Conservation (phyloP, 805 yeast genomes). For the Suhomyces prunicola region DNA sequence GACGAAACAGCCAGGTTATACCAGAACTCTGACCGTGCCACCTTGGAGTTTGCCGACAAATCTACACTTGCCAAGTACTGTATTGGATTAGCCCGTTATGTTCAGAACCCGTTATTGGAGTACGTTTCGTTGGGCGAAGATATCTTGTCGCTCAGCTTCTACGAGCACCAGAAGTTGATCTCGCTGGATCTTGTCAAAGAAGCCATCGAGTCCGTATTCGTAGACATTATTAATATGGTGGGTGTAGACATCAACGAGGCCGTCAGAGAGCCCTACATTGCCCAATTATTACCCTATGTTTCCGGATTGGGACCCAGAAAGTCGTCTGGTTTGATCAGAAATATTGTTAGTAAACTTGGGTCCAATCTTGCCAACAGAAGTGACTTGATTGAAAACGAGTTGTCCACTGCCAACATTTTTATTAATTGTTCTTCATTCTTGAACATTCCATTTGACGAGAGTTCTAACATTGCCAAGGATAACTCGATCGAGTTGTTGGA, state of each 20-base stretch:
- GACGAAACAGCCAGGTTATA: conserved; percentile 91
- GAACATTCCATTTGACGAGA: conserved; percentile 67
- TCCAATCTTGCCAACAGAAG: conserved; percentile 64
- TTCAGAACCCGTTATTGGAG: conserved; percentile 90
- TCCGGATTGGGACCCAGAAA: conserved; percentile 96
- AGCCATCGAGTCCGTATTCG: conserved; percentile 77
- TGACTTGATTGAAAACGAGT: conserved; percentile 77
- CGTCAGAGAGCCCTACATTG: conserved; percentile 67
- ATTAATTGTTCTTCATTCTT: conserved; percentile 91
- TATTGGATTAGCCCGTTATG: conserved; percentile 85
- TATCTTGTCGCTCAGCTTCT: conserved; percentile 62
- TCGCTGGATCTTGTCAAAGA: conserved; percentile 59
- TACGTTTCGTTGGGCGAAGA: conserved; percentile 80
- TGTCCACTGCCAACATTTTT: conserved; percentile 77
- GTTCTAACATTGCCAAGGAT: conserved; percentile 47
- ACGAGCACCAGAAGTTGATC: conserved; percentile 69
- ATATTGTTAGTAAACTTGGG: conserved; percentile 63
- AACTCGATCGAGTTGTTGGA: conserved; percentile 79
- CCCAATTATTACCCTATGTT: conserved; percentile 70
- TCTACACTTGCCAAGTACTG: conserved; percentile 79
- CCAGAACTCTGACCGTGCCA: conserved; percentile 75
- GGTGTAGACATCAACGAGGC: conserved; percentile 95
- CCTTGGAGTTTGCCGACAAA: conserved; percentile 77
- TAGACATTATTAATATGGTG: conserved; percentile 84
- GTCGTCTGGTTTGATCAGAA: conserved; percentile 80